Evolutionary conservation across 2,329 filamentous ascomycete genomes (phyloP), one percentile per base, ranked within the genome.

Genomic region (Fusarium buharicum): DNA sequence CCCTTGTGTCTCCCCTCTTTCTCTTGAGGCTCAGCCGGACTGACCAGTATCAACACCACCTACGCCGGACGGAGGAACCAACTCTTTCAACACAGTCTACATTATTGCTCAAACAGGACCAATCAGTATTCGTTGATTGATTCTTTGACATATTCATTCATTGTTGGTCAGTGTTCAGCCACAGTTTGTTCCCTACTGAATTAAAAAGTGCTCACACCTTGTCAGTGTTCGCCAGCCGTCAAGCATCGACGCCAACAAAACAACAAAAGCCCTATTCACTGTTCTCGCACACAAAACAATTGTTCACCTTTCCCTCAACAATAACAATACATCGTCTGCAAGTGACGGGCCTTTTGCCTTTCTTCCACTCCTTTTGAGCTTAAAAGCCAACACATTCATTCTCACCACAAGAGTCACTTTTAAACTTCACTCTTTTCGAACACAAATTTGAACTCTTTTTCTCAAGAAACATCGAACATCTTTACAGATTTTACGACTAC

Each of bases 1-100:
- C 59, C 53, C 53, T 68, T 66, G 66, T 68, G 56, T 54, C 31
- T 50, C 50, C 27, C 43, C 30, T 44, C 41, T 44, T 56, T 59
- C 58, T 55, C 51, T 63, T 59, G 53, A 62, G 60, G 47, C 47
- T 69, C 69, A 71, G 69, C 69, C 45, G 69, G 67, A 69, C 69
- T 70, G 67, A 62, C 56, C 62, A 56, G 37, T n/a, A 43, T 37
- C 48, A 59, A 54, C 40, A 54, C 59, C 44, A 50, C 50, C 49
- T 55, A 50, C 66, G 62, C 64, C 49, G 64, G 66, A 47, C 66
- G 62, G 55, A 56, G 59, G 47, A 61, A 31, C 37, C 39, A 40
- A 59, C 41, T 55, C 61, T 44, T 36, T 34, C 46, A 48, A 18
- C 38, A 39, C 38, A 41, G n/a, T 8, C 22, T 4, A 37, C 44